A percentile compares a stretch with the other conserved stretches of the same genome.
These are phyloP conservation scores for Penicillium sp. DNA, from an alignment of 2,329 filamentous ascomycete species.

Conservation along the genomic window DNA sequence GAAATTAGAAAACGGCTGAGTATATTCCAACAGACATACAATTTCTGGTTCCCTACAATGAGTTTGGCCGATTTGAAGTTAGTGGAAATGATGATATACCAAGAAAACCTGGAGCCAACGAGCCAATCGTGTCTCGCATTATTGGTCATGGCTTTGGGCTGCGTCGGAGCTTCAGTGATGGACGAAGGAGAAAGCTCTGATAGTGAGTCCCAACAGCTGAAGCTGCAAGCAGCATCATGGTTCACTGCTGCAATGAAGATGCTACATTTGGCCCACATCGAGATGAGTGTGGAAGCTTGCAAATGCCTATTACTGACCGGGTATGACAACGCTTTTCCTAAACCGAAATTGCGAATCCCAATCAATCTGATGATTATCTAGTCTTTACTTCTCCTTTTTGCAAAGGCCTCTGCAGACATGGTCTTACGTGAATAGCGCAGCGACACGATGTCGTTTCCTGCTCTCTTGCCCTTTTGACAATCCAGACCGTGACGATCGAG, in stretches of 20 bases:
- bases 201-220: slow-evolving; percentile 1
- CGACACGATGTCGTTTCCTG: slow-evolving; percentile 7
- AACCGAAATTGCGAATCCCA: not conserved
- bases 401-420: slow-evolving; percentile 13
- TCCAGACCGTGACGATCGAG: slow-evolving; percentile 2
- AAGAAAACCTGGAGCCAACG: slow-evolving; percentile 5
- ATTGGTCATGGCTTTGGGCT: slow-evolving; percentile 12
- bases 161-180: slow-evolving; percentile 3
- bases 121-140: slow-evolving; percentile 8
- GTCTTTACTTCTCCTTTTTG: slow-evolving; percentile 9
- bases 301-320: slow-evolving; percentile 10
- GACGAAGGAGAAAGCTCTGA: not conserved
- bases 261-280: slow-evolving; percentile 9
- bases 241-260: slow-evolving; percentile 13
- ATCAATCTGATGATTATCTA: not conserved
- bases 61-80: slow-evolving; percentile 1
- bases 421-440: slow-evolving; percentile 10
- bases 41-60: slow-evolving; percentile 13
- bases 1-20: slow-evolving; percentile 3
- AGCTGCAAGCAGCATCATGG: slow-evolving; percentile 4
- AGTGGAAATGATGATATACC: slow-evolving; percentile 4
- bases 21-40: slow-evolving; percentile 9
- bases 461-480: slow-evolving; percentile 8
- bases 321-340: not conserved
- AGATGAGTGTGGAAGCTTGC: slow-evolving; percentile 10